These are phyloP conservation scores for Pistacia atlantica DNA, from an alignment of 345 rosid species.

Conservation along the genomic window DNA sequence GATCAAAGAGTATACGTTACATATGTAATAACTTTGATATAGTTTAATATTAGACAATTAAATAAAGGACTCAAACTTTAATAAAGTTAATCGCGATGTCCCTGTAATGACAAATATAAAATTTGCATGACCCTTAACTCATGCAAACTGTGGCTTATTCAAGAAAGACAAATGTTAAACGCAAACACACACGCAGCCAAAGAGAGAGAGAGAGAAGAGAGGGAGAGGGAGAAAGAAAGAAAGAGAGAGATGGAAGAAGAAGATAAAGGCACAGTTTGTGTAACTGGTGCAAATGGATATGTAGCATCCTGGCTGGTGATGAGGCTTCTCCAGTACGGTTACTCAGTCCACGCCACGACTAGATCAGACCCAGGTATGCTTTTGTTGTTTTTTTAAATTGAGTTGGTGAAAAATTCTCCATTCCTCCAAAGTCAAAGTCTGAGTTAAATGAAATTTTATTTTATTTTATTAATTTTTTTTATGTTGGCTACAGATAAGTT, in stretches of 20 bases:
- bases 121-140: background rate
- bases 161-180: background rate
- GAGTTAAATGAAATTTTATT: too few species aligned
- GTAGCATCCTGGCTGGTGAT: slow-evolving; percentile 63
- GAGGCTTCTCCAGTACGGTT: slow-evolving; percentile 51
- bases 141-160: slow-evolving; percentile 5
- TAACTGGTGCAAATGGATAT: slow-evolving; percentile 60
- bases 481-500: too few species aligned
- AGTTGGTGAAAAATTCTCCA: background rate
- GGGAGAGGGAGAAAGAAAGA: background rate
- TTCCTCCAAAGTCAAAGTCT: background rate
- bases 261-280: slow-evolving; percentile 45
- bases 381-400: background rate
- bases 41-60: background rate
- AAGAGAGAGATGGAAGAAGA: slow-evolving; percentile 23
- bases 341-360: slow-evolving; percentile 52
- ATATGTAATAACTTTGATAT: background rate
- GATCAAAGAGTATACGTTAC: background rate
- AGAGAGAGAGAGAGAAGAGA: background rate
- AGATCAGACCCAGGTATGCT: slow-evolving; percentile 38
- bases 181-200: too few species aligned
- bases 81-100: background rate
- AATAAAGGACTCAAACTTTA: background rate
- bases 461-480: too few species aligned
- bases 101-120: background rate